Conservation (phyloP, 2,329 filamentous ascomycete species). For the Ceratocystis colombiana region DNA sequence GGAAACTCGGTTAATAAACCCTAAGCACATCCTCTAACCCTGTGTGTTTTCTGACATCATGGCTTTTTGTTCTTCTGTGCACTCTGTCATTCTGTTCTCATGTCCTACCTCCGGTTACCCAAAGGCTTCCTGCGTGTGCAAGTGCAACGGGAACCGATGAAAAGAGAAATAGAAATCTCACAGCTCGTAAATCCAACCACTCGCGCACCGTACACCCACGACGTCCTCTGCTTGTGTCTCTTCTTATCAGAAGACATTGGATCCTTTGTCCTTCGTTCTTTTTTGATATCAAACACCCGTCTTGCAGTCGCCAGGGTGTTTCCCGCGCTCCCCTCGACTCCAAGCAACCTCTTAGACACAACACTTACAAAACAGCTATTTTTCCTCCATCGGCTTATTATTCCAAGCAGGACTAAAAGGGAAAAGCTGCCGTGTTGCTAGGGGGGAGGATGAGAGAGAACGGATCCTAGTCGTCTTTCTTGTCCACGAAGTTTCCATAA, state of each 20-base stretch:
- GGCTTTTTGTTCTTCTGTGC: too few relatives aligned
- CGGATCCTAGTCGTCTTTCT: too few relatives aligned
- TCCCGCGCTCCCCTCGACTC: too few relatives aligned
- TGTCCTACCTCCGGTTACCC: not conserved
- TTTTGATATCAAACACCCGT: too few relatives aligned
- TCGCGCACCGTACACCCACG: not conserved
- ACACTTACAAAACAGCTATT: not conserved
- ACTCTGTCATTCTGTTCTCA: not conserved
- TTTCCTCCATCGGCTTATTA: not conserved
- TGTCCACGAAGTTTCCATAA: not conserved
- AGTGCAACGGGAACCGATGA: not conserved
- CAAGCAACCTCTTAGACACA: not conserved
- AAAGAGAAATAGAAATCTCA: not conserved
- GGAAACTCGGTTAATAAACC: not conserved
- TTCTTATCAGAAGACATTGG: too few relatives aligned
- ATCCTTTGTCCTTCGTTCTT: too few relatives aligned
- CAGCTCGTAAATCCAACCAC: slow-evolving; percentile 10
- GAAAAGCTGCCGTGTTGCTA: not conserved
- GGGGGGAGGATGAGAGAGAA: not conserved
- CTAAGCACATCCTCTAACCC: not conserved
- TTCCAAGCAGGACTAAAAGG: not conserved
- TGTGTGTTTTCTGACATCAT: too few relatives aligned
- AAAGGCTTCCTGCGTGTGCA: not conserved
- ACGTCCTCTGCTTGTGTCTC: not conserved
- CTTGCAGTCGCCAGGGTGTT: too few relatives aligned